Evolutionary conservation across 1,139 yeast species (phyloP), one percentile per base, ranked within the genome.

Genomic region (Sugiyamaella pinicola): DNA sequence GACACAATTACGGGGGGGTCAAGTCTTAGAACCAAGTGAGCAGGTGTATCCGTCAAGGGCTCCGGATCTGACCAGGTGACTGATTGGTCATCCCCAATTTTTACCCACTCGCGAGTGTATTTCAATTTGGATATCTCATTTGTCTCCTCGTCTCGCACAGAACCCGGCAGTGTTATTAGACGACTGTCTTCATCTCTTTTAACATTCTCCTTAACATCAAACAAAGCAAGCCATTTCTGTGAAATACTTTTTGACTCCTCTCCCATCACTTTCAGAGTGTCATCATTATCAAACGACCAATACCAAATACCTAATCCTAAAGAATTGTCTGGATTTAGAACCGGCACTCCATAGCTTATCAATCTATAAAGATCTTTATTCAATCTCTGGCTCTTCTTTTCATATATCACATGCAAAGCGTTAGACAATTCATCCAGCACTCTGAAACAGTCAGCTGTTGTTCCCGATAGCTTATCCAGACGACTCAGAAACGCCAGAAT

Each of bases 251-350:
- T 29, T 3, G 4, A 43, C 28, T 33, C 37, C 18, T 22, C 47
- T 3, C 17, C 17, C 28, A 43, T 28, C 8, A 43, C 40, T 15
- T 46, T 53, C 2, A 15, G 10, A 6, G 42, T 37, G 12, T 19
- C 41, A 17, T 47, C 47, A 26, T 47, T 48, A 22, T 47, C 43
- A 34, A 35, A 47, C 4, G 62, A 57, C 68, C 68, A 64, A 55
- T 69, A 70, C 61, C 63, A 56, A 10, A 69, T 54, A 0, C 69
- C 70, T 2, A 67, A 55, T 4, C 74, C 74, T n/a, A 71, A 54
- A 21, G 51, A 54, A 38, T 61, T 54, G 5, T 52, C 53, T 4
- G 69, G 66, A 52, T 70, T 70, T 18, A 69, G 56, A 15, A 57
- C 56, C 1, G 70, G 68, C 4, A 60, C 53, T 2, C 74, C 74